Evolutionary conservation across 2,329 filamentous ascomycete species (phyloP).

Genomic region (Aciculosporium take): DNA sequence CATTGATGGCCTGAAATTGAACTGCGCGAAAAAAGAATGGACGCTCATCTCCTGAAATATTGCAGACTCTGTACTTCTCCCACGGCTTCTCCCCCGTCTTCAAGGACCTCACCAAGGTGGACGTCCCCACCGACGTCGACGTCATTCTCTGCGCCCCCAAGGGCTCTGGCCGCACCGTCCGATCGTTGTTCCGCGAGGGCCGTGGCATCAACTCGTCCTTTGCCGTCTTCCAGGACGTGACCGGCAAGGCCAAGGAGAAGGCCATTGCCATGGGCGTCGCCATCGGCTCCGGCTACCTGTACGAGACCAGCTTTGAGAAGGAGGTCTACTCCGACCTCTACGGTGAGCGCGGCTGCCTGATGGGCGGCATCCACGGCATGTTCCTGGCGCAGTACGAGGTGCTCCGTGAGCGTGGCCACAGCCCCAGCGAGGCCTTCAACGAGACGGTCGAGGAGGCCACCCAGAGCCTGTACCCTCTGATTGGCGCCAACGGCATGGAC

Average conservation of each 20-base stretch:
- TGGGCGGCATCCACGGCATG: conserved; percentile 99
- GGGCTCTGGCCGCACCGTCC: conserved; percentile 96
- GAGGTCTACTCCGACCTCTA: conserved; percentile 99
- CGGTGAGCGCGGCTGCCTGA: conserved; percentile 98
- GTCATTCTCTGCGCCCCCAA: conserved; percentile 99
- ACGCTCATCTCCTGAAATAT: neutral
- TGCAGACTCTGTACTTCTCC: conserved; percentile 98
- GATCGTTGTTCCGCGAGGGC: conserved; percentile 96
- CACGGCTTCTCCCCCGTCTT: conserved; percentile 99
- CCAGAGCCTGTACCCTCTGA: conserved; percentile 93
- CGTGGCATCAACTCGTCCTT: conserved; percentile 99
- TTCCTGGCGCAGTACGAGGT: conserved; percentile 99
- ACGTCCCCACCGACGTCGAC: conserved; percentile 88
- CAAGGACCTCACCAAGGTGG: conserved; percentile 98
- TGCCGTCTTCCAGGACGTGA: conserved; percentile 96
- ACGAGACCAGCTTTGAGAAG: conserved; percentile 99
- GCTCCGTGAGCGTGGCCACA: conserved; percentile 95
- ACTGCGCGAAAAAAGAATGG: neutral
- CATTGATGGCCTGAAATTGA: neutral
- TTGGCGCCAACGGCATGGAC: conserved; percentile 97
- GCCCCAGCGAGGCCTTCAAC: conserved; percentile 97
- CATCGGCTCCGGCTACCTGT: conserved; percentile 95
- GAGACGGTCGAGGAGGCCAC: conserved; percentile 99
- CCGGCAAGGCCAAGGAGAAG: conserved; percentile 96
- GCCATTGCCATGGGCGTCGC: conserved; percentile 92